Evolutionary conservation across 2,329 filamentous ascomycete genomes (phyloP).

Genomic region (Apiospora sp.): DNA sequence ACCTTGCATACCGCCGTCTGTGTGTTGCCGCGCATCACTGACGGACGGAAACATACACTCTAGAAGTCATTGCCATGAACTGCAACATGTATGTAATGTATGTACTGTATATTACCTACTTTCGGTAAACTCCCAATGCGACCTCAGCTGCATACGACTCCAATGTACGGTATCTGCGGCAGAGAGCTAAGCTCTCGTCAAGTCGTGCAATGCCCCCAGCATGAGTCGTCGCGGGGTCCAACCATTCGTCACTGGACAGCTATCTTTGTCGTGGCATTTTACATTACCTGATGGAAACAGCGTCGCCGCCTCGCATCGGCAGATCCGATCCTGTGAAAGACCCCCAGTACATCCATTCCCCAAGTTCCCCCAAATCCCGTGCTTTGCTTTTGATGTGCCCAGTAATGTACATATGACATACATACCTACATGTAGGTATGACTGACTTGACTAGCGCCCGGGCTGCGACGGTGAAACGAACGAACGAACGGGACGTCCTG

Average conservation of each 20-base stretch:
- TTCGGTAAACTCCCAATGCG: background rate
- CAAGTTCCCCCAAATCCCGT: background rate
- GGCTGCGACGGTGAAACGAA: background rate
- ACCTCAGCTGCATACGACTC: background rate
- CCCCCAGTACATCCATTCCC: no score
- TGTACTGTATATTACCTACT: background rate
- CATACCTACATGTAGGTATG: background rate
- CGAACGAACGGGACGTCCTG: background rate
- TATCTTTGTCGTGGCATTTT: background rate
- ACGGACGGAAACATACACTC: no score
- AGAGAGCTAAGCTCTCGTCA: background rate
- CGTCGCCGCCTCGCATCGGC: background rate
- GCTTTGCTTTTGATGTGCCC: background rate
- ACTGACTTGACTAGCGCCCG: constrained; percentile 1
- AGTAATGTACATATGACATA: background rate
- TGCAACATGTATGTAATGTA: no score
- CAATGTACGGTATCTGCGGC: background rate
- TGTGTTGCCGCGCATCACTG: background rate
- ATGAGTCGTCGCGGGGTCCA: background rate
- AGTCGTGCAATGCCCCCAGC: background rate
- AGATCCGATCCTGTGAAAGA: background rate
- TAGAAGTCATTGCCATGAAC: no score
- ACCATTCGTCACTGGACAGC: background rate
- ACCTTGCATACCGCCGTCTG: background rate
- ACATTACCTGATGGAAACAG: background rate